These are phyloP conservation scores for Botrytis fabae DNA, from an alignment of 2,329 filamentous ascomycete species.

Conservation along the genomic window DNA sequence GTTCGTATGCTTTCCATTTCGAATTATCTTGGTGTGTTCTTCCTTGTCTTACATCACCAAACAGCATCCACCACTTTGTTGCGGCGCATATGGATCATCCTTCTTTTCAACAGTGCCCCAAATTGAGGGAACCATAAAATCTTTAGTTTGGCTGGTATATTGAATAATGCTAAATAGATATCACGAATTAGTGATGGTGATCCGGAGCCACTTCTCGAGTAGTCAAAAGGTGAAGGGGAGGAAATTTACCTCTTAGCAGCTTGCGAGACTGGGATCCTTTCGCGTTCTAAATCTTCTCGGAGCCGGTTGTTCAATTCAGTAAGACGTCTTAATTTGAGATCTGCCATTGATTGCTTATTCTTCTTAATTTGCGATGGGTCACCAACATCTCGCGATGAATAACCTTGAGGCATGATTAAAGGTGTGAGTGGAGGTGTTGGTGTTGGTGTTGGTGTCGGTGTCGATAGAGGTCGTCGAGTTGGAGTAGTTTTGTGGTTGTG, in stretches of 20 bases:
- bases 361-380: conserved; percentile 73
- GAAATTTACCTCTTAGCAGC: conserved; percentile 75
- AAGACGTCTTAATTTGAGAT: conserved; percentile 92
- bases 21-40: conserved; percentile 17
- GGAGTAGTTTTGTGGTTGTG: neutral
- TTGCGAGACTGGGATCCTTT: conserved; percentile 93
- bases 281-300: conserved; percentile 92
- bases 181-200: conserved; percentile 25
- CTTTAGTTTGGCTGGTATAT: conserved; percentile 96
- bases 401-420: conserved; percentile 58
- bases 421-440: neutral
- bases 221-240: neutral
- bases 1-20: conserved; percentile 26
- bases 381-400: conserved; percentile 66
- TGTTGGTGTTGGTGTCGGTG: neutral
- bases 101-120: conserved; percentile 94
- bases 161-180: conserved; percentile 74
- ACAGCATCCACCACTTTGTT: conserved; percentile 88
- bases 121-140: conserved; percentile 96
- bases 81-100: conserved; percentile 97
- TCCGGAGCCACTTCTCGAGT: neutral
- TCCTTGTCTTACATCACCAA: conserved; percentile 72
- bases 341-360: conserved; percentile 99
- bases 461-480: neutral
- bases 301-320: conserved; percentile 96